A percentile compares a stretch with the other conserved stretches of the same genome.
These are phyloP conservation scores for Epichloe aotearoae DNA, from an alignment of 2,329 filamentous ascomycete species.

Conservation along the genomic window DNA sequence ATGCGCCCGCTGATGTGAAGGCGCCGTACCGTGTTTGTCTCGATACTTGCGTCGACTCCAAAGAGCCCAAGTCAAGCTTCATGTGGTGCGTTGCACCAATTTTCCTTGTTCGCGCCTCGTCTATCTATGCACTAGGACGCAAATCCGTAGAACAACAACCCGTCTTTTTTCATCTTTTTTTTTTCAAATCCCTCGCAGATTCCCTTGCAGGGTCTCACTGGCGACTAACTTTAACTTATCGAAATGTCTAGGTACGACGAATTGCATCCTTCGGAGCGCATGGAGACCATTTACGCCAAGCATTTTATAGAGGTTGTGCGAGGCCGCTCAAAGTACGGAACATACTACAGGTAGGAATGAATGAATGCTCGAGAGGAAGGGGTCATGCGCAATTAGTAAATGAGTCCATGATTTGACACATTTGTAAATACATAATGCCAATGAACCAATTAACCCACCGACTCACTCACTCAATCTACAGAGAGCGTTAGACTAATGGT, in stretches of 20 bases:
- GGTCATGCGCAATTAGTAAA: background rate
- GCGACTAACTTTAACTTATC: background rate
- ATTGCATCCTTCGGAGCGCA: slow-evolving; percentile 56
- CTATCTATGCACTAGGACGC: too few species aligned
- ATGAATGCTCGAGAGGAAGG: too few species aligned
- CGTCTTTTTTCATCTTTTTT: background rate
- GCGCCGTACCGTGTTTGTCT: slow-evolving; percentile 44
- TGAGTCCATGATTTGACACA: background rate
- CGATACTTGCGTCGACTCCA: slow-evolving; percentile 24
- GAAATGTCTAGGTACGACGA: slow-evolving; percentile 40
- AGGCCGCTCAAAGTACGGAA: slow-evolving; percentile 28
- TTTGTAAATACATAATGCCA: too few species aligned
- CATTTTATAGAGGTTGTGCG: slow-evolving; percentile 28
- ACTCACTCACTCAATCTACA: too few species aligned
- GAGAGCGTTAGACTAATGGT: too few species aligned
- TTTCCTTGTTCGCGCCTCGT: background rate
- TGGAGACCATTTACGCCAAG: slow-evolving; percentile 28
- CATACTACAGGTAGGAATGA: slow-evolving; percentile 11
- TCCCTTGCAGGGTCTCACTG: background rate
- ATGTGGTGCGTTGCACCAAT: slow-evolving; percentile 41
- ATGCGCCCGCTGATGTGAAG: slow-evolving; percentile 48
- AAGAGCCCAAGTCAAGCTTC: slow-evolving; percentile 41
- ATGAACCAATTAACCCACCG: too few species aligned
- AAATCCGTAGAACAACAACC: background rate
- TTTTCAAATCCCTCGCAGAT: background rate